phyloP scores from a whole-genome alignment of 148 eudicot species.

The Amaranthus cruentus region DNA sequence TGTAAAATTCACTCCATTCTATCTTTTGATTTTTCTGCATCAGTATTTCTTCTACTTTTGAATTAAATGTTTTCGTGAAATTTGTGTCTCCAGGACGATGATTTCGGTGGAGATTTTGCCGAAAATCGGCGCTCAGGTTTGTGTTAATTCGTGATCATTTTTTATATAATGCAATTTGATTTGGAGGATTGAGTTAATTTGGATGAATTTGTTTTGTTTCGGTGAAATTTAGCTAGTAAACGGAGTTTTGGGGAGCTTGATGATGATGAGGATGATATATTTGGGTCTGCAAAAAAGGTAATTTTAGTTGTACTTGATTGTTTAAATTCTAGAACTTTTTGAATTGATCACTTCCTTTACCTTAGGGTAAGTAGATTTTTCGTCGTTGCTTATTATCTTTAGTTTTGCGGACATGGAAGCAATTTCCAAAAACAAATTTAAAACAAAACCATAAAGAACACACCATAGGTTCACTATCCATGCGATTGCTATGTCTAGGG shows the following conservation, averaged over 20 bases:
- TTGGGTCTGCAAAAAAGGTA: constrained; percentile 69
- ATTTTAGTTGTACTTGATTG: neutral
- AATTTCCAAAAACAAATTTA: too few relatives aligned
- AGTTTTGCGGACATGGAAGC: too few relatives aligned
- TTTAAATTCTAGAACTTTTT: neutral
- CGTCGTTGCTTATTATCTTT: neutral
- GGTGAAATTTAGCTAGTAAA: constrained; percentile 51
- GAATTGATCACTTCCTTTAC: neutral
- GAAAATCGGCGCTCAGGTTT: constrained; percentile 61
- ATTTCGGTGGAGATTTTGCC: constrained; percentile 86
- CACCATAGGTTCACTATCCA: too few relatives aligned
- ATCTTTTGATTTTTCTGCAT: too few relatives aligned
- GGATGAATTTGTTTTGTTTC: neutral
- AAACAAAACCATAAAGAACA: too few relatives aligned
- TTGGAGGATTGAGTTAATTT: neutral
- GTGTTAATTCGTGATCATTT: neutral
- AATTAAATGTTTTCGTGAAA: neutral
- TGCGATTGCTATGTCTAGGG: too few relatives aligned
- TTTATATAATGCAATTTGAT: neutral
- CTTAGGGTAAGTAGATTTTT: neutral
- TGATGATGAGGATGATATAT: constrained; percentile 93
- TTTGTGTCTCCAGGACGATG: constrained; percentile 62
- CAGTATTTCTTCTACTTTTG: neutral
- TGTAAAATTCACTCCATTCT: constrained; percentile 22
- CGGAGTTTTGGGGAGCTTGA: constrained; percentile 84